These are phyloP conservation scores for Alternaria gaisen DNA, from an alignment of 2,329 filamentous ascomycete species.

Conservation along the genomic window DNA sequence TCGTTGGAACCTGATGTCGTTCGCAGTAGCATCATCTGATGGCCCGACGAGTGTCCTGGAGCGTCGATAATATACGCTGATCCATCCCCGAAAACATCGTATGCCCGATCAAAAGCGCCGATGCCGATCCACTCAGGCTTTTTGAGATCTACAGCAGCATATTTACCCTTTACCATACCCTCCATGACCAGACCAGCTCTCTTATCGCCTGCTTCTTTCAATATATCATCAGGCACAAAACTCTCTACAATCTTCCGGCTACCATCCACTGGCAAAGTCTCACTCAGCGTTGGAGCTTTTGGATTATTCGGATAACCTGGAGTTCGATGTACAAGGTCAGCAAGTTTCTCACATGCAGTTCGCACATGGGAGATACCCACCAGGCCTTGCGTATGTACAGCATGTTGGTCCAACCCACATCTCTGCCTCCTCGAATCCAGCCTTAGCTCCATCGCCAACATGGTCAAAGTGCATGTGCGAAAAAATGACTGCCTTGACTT, in stretches of 20 bases:
- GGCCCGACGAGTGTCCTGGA: conserved; percentile 63
- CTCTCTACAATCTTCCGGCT: conserved; percentile 54
- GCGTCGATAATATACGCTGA: conserved; percentile 60
- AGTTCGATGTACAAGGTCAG: background rate
- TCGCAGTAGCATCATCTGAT: conserved; percentile 55
- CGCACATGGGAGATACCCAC: background rate
- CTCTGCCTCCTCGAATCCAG: conserved; percentile 46
- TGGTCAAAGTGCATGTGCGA: conserved; percentile 54
- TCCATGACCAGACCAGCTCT: conserved; percentile 37
- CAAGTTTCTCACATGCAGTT: background rate
- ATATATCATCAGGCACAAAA: conserved; percentile 41
- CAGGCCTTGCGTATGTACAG: conserved; percentile 44
- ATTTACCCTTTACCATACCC: conserved; percentile 34
- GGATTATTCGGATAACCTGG: conserved; percentile 33
- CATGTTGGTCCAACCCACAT: conserved; percentile 52
- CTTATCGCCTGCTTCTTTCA: conserved; percentile 32
- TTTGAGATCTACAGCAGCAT: conserved; percentile 38
- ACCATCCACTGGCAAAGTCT: conserved; percentile 54
- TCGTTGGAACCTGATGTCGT: conserved; percentile 21
- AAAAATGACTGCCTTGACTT: conserved; percentile 54
- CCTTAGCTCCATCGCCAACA: conserved; percentile 51
- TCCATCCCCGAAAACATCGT: conserved; percentile 61
- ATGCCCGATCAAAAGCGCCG: conserved; percentile 53
- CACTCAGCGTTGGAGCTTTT: conserved; percentile 46
- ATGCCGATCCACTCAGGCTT: conserved; percentile 50